Evolutionary conservation across 1,284 basidiomycete genomes (phyloP).

Genomic region (Paramarasmius palmivorus): DNA sequence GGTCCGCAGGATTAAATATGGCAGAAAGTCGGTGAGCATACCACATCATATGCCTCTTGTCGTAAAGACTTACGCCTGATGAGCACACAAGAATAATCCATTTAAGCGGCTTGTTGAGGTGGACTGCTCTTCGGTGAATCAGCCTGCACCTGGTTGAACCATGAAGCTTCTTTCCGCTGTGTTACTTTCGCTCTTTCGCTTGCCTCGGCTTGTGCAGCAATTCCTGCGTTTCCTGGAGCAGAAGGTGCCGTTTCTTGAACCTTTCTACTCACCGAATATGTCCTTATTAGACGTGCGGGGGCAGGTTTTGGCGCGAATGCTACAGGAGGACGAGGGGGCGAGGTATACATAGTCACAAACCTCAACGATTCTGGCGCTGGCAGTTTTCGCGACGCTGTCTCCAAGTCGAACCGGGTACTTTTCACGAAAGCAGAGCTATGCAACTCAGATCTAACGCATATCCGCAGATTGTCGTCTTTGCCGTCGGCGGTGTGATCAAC

Average conservation of each 20-base stretch:
- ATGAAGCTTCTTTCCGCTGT: conserved; percentile 1
- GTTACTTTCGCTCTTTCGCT: conserved; percentile 12
- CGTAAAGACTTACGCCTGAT: too few relatives aligned
- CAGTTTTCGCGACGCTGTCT: conserved; percentile 37
- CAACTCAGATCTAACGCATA: background rate
- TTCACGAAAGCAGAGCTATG: too few relatives aligned
- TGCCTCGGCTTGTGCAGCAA: conserved; percentile 20
- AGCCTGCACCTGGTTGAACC: background rate
- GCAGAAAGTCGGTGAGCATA: conserved; percentile 3
- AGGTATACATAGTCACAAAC: conserved; percentile 35
- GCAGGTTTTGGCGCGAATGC: conserved; percentile 35
- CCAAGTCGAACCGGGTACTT: conserved; percentile 28
- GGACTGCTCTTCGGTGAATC: too few relatives aligned
- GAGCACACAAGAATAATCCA: too few relatives aligned
- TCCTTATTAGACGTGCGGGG: too few relatives aligned
- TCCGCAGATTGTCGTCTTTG: conserved; percentile 33
- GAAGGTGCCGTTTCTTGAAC: conserved; percentile 22
- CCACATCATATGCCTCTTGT: too few relatives aligned
- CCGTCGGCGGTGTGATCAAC: conserved; percentile 36
- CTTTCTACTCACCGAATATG: background rate
- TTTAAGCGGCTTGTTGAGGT: background rate
- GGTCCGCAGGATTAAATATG: background rate
- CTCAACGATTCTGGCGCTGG: conserved; percentile 33
- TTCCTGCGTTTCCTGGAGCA: conserved; percentile 31
- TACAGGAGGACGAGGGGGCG: conserved; percentile 33